These are phyloP conservation scores for Botrytis byssoidea DNA, from an alignment of 2,329 filamentous ascomycete genomes.

Conservation along the genomic window DNA sequence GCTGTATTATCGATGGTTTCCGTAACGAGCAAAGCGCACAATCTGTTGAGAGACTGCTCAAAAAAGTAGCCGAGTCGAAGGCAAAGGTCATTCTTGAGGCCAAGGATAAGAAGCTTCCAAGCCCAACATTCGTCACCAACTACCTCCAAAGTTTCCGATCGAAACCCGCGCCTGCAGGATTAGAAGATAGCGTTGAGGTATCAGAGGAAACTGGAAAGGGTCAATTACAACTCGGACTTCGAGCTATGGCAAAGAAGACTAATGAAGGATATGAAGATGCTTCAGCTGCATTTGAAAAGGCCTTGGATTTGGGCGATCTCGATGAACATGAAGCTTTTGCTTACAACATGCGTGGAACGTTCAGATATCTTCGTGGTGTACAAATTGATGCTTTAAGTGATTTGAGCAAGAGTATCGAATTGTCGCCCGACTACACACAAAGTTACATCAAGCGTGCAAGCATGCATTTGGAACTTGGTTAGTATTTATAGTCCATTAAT, in stretches of 20 bases:
- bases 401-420: constrained; percentile 87
- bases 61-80: constrained; percentile 95
- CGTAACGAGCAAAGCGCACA: constrained; percentile 85
- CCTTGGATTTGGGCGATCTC: constrained; percentile 76
- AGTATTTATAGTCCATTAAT: constrained; percentile 34
- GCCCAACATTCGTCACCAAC: constrained; percentile 95
- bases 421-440: constrained; percentile 85
- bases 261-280: constrained; percentile 90
- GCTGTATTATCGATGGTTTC: constrained; percentile 98
- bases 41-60: constrained; percentile 87
- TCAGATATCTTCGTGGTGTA: constrained; percentile 88
- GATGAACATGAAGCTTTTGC: constrained; percentile 84
- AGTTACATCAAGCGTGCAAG: constrained; percentile 98
- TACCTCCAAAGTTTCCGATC: constrained; percentile 97
- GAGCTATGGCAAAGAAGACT: constrained; percentile 80
- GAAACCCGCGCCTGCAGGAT: constrained; percentile 72
- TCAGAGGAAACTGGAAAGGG: constrained; percentile 77
- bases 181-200: constrained; percentile 80
- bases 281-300: constrained; percentile 79
- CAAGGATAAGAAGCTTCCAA: constrained; percentile 83
- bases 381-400: constrained; percentile 79
- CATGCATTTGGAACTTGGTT: constrained; percentile 92
- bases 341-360: constrained; percentile 95
- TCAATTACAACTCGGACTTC: constrained; percentile 79
- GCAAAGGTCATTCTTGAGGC: constrained; percentile 81